A percentile compares a stretch with the other conserved stretches of the same genome.
Conservation (phyloP, 139 green algal genomes). For the Tetratostichococcus sp. region DNA sequence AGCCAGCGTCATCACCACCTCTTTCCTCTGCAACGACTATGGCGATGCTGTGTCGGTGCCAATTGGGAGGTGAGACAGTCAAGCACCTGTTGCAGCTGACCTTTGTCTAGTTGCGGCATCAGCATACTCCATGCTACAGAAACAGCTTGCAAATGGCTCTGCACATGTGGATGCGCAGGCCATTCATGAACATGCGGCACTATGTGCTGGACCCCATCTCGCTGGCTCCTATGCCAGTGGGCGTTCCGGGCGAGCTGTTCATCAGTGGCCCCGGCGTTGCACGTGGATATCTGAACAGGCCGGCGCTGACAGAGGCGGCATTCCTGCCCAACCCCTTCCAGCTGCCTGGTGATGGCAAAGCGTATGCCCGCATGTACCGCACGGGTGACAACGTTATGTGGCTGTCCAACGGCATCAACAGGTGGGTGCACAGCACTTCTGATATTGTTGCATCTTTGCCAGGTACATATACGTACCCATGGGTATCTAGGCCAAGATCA, state of each 20-base stretch:
- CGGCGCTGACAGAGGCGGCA: conserved; percentile 7
- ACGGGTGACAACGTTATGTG: conserved; percentile 19
- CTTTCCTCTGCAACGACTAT: neutral
- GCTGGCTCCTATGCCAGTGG: conserved; percentile 2
- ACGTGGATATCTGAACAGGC: conserved; percentile 6
- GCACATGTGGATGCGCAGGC: neutral
- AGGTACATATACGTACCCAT: too few relatives aligned
- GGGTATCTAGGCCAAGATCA: too few relatives aligned
- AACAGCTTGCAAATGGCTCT: neutral
- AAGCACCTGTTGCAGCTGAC: neutral
- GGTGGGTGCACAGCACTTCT: too few relatives aligned
- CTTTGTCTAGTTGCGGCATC: too few relatives aligned
- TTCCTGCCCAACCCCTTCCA: neutral
- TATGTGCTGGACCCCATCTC: conserved; percentile 16
- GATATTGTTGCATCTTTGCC: too few relatives aligned
- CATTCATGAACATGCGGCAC: conserved; percentile 15
- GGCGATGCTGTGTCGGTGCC: conserved; percentile 6
- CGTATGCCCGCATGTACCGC: conserved; percentile 15
- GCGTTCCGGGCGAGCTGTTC: conserved; percentile 20
- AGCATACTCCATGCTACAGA: too few relatives aligned
- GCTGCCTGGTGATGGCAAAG: neutral
- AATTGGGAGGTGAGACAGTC: conserved; percentile 16
- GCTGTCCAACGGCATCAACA: neutral
- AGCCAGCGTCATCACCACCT: conserved; percentile 16
- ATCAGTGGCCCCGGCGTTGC: conserved; percentile 17